A percentile compares a stretch with the other conserved stretches of the same genome.
These are phyloP conservation scores for Aspergillus sp. DNA, from an alignment of 2,329 filamentous ascomycete genomes.

Conservation along the genomic window DNA sequence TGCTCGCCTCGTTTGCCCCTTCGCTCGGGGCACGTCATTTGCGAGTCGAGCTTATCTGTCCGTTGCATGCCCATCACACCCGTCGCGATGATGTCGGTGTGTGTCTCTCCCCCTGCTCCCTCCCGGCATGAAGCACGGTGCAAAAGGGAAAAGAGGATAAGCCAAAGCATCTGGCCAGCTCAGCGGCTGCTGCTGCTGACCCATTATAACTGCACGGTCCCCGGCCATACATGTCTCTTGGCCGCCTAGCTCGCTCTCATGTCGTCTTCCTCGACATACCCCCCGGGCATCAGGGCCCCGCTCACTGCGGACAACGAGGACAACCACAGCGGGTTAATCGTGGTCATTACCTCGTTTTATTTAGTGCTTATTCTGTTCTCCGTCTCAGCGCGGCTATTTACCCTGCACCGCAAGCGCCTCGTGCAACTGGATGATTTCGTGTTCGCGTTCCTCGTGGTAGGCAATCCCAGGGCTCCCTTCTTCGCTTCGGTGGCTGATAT, in stretches of 20 bases:
- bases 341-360: slow-evolving; percentile 40
- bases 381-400: slow-evolving; percentile 41
- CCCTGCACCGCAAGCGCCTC: slow-evolving; percentile 33
- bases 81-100: neutral
- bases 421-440: slow-evolving; percentile 37
- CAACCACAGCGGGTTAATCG: slow-evolving; percentile 43
- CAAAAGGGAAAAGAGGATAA: neutral
- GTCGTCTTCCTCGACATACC: slow-evolving; percentile 11
- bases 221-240: neutral
- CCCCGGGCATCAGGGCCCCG: slow-evolving; percentile 29
- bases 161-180: neutral
- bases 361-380: slow-evolving; percentile 42
- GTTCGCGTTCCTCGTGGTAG: slow-evolving; percentile 33
- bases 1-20: neutral
- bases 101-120: neutral
- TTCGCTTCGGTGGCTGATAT: neutral
- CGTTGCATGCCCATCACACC: neutral
- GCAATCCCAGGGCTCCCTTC: neutral
- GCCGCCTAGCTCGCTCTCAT: neutral
- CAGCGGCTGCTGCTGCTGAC: neutral
- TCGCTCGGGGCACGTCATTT: neutral
- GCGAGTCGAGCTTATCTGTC: neutral
- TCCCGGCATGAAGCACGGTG: neutral
- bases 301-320: slow-evolving; percentile 36
- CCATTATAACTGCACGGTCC: neutral